A percentile compares a stretch with the other conserved stretches of the same genome.
phyloP scores from a whole-genome alignment of 768 basidiomycete species.

The Xerocomus brunneocitrinus region DNA sequence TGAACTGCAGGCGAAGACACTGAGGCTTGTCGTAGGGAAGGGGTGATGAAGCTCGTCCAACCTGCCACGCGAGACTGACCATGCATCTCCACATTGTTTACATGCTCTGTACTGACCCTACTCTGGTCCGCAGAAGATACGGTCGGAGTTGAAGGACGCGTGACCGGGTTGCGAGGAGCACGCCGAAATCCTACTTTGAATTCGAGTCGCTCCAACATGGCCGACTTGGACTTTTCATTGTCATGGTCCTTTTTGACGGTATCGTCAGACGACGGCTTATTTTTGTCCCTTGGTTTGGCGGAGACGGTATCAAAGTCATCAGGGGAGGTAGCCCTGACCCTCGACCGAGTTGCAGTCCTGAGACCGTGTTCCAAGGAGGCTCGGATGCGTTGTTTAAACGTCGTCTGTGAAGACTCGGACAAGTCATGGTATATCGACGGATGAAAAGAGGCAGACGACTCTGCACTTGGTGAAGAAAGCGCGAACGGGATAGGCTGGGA shows the following conservation, averaged over 20 bases:
- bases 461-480: conserved; percentile 43
- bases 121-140: conserved; percentile 27
- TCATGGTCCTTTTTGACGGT: conserved; percentile 26
- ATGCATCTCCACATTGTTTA: conserved; percentile 33
- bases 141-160: conserved; percentile 37
- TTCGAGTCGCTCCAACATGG: conserved; percentile 45
- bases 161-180: conserved; percentile 37
- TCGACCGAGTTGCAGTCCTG: conserved; percentile 59
- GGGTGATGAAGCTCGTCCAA: conserved; percentile 55
- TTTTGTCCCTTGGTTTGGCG: conserved; percentile 42
- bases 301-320: conserved; percentile 42
- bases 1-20: conserved; percentile 73
- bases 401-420: conserved; percentile 42
- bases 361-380: conserved; percentile 65
- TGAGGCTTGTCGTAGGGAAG: conserved; percentile 65
- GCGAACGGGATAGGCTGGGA: conserved; percentile 31
- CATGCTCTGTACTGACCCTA: conserved; percentile 26
- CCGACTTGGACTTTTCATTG: conserved; percentile 39
- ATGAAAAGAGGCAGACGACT: conserved; percentile 31
- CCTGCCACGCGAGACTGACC: conserved; percentile 47
- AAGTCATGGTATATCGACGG: conserved; percentile 24
- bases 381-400: conserved; percentile 56
- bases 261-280: conserved; percentile 30
- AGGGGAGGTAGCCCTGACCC: conserved; percentile 34
- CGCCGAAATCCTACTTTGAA: conserved; percentile 51